A percentile compares a stretch with the other conserved stretches of the same genome.
Conservation (phyloP, 148 eudicot species). For the Persicaria maculosa region DNA sequence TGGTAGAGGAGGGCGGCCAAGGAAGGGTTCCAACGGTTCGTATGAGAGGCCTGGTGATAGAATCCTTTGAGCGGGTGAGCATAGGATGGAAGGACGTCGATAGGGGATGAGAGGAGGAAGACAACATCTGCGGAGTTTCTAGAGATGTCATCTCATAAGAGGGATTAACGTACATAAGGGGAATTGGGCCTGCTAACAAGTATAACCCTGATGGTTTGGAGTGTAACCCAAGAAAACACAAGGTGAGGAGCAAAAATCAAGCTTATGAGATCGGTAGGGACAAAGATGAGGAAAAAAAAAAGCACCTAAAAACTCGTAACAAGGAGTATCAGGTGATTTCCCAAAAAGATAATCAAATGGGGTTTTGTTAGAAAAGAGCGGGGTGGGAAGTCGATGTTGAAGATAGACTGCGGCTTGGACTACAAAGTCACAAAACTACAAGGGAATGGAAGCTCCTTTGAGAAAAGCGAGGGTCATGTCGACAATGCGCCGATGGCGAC, state of each 20-base stretch:
- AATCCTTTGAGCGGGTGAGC: background rate
- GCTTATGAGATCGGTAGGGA: background rate
- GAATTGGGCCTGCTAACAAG: background rate
- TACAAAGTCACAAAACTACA: no score
- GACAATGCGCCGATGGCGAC: no score
- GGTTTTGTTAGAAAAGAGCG: background rate
- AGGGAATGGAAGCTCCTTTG: no score
- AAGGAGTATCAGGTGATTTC: background rate
- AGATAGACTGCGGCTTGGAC: no score
- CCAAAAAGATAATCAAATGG: background rate
- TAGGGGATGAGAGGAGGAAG: background rate
- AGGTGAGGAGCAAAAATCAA: background rate
- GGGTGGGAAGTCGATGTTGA: background rate
- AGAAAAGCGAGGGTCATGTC: no score
- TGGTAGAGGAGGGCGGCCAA: background rate
- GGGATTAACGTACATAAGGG: background rate
- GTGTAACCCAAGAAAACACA: background rate
- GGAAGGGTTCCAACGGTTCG: background rate
- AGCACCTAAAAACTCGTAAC: background rate
- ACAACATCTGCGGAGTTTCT: background rate
- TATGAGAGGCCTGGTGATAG: background rate
- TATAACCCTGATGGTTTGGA: background rate
- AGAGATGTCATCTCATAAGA: background rate
- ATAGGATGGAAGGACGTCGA: background rate
- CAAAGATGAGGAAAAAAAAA: background rate